These are phyloP conservation scores for Gamarada debralockiae DNA, from an alignment of 495 filamentous ascomycete species.

Conservation along the genomic window DNA sequence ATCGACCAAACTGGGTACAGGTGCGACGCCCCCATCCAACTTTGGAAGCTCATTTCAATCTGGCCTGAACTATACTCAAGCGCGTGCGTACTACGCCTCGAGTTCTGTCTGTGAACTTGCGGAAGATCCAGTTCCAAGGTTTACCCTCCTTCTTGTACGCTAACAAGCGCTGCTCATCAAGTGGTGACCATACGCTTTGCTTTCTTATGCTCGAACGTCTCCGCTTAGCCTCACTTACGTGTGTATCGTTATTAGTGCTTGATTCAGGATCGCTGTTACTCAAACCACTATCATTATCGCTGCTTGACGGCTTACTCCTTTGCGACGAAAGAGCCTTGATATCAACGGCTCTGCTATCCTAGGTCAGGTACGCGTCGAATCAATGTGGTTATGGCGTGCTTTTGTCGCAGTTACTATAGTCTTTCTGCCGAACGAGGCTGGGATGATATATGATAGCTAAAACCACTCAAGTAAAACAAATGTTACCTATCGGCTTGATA, in stretches of 20 bases:
- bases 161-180: no score
- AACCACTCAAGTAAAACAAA: constrained; percentile 16
- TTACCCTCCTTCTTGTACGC: background rate
- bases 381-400: constrained; percentile 10
- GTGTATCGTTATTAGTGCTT: background rate
- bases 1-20: no score
- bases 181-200: background rate
- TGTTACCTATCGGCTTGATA: constrained; percentile 14
- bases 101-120: background rate
- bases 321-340: background rate
- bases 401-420: constrained; percentile 8
- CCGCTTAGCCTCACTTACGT: background rate
- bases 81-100: no score
- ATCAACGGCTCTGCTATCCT: background rate
- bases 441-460: constrained; percentile 16
- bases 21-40: no score
- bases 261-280: background rate
- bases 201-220: background rate
- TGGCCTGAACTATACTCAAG: background rate
- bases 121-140: background rate
- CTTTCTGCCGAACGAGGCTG: constrained; percentile 12
- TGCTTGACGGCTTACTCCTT: no score
- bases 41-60: no score
- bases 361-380: constrained; percentile 1
- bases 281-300: background rate